Evolutionary conservation across 2,329 filamentous ascomycete genomes (phyloP), one percentile per base, ranked within the genome.

Genomic region (Neurospora sp.): DNA sequence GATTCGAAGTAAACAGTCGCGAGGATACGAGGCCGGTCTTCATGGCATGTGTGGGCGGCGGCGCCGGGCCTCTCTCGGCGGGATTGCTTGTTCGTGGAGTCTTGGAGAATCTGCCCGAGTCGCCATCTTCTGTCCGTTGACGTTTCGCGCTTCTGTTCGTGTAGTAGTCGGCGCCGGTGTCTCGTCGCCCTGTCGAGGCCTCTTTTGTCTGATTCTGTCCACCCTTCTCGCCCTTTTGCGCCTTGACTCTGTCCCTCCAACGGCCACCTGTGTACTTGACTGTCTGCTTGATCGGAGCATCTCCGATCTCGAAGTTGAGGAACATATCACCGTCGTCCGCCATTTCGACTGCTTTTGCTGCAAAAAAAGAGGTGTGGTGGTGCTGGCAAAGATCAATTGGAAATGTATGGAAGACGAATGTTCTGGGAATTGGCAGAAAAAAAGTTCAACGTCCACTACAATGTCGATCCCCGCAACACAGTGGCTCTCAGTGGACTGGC

Each of bases 1-100:
- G 95, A 73, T 98, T 99, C 80, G 89, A 95, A 1, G 93, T 92
- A 82, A 98, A 99, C 2, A 99, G 85, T 13, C 93, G 94, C 6
- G 96, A 98, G 33, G 97, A 91, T 71, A 98, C 86, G 75, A 74
- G 72, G 33, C 73, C 74, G 38, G 72, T 74, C 72, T 72, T 76
- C 70, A 76, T 75, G 75, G 70, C 76, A 78, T 74, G 73, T 62
- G 52, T 62, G 15, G 52, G 52, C 6, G 52, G 52, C 52, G 52
- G 52, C 72, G 68, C 75, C 73, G 73, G 75, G 33, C 68, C 71
- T 71, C 70, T 74, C 72, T 76, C 77, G 66, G 73, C 76, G 42
- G 74, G 72, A 38, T 76, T 78, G 66, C 69, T 68, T n/a, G 70
- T 71, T 43, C 74, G 78, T 73, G 52, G 75, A 71, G 68, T 75